Base-by-base conservation (phyloP, 352 stramenopile genomes). In the Globisporangium irregulare region DNA sequence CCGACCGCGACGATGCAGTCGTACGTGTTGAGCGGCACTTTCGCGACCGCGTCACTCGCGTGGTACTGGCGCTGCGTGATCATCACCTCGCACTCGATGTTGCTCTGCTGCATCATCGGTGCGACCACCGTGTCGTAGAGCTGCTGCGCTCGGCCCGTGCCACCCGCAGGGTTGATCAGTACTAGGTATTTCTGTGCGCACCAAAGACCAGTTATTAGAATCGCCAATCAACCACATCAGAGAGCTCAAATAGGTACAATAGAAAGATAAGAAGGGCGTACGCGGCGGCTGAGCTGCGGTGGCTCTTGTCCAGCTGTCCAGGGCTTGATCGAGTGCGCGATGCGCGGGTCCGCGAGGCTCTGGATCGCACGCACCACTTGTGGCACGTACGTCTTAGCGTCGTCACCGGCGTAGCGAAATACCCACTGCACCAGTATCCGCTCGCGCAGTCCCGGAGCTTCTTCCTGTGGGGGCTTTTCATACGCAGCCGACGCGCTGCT, bases 111-210 rank as follows among this genome's bases (percentile, higher is more conserved):
- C 20, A 93, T 67, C 18, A 93, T 54, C 2, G 81, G 79, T 27
- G 71, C 73, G 29, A 93, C 82, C 20, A 75, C n/a, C 18, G 69
- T 62, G 61, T 88, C 69, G 73, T 76, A 91, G 25, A 76, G 86
- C 22, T 82, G 66, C 64, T 86, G 74, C n/a, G 82, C 82, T 15
- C 77, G 74, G 34, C 84, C 82, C 1, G 73, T 38, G 14, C 86
- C 86, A 57, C 84, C 76, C 62, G 79, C 77, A 12, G 86, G 84
- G 59, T 92, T 92, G 56, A 94, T 78, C 59, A 91, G 68, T 25
- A 90, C 76, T 38, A 90, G 62, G 67, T 86, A 92, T 75, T 82
- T 80, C 65, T 75, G 50, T 65, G 57, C 4, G 1, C 43, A 24
- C 0, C 1, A 22, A 51, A 7, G 18, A 15, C 0, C 15, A n/a